Conservation (phyloP, 176 grass and related monocot genomes). For the Eleusine coracana region DNA sequence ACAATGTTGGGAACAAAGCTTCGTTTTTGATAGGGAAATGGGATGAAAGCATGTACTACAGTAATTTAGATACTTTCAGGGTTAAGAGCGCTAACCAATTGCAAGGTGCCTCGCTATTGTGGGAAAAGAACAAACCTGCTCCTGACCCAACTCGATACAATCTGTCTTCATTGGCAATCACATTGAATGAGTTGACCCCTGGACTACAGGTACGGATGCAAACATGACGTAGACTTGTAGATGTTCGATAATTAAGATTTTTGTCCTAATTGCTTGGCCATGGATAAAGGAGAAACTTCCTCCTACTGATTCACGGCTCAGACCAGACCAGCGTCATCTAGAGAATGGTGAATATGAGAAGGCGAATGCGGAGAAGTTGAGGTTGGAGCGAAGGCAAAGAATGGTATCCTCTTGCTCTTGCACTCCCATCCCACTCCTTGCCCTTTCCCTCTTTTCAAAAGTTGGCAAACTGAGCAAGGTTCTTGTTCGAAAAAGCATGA, state of each 20-base stretch:
- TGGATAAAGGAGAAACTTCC: slow-evolving; percentile 83
- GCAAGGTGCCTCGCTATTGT: slow-evolving; percentile 59
- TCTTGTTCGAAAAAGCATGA: background rate
- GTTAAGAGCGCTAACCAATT: slow-evolving; percentile 50
- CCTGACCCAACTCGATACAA: slow-evolving; percentile 84
- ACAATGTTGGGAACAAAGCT: slow-evolving; percentile 58
- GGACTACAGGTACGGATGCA: slow-evolving; percentile 69
- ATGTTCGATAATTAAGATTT: background rate
- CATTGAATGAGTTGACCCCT: slow-evolving; percentile 80
- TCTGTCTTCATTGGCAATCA: slow-evolving; percentile 87
- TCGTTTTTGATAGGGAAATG: slow-evolving; percentile 85
- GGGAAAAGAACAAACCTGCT: slow-evolving; percentile 88
- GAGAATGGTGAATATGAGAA: slow-evolving; percentile 92
- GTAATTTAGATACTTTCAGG: slow-evolving; percentile 59
- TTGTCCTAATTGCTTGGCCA: slow-evolving; percentile 11
- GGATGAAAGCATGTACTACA: slow-evolving; percentile 74
- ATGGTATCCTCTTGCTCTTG: slow-evolving; percentile 47
- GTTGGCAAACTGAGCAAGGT: background rate
- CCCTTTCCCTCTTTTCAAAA: background rate
- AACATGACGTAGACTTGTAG: slow-evolving; percentile 11
- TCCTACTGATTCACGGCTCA: slow-evolving; percentile 89
- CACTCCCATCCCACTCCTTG: background rate
- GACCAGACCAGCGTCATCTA: slow-evolving; percentile 89
- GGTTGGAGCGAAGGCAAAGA: slow-evolving; percentile 83
- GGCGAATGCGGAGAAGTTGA: slow-evolving; percentile 83